phyloP scores from a whole-genome alignment of 306 rosid genomes.

The Quercus wislizeni region DNA sequence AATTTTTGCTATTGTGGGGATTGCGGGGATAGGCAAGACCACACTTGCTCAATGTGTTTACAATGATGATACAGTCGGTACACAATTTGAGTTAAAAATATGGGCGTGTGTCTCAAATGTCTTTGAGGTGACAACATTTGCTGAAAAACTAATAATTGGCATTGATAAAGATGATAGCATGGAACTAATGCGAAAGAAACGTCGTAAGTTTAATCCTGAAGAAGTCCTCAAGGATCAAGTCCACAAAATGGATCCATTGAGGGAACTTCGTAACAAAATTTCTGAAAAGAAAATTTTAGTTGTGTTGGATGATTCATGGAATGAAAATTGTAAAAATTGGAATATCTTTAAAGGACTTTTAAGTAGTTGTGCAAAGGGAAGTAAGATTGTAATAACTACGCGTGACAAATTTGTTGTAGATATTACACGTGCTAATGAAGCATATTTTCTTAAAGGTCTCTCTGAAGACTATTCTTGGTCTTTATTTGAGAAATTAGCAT shows the following conservation, averaged over 20 bases:
- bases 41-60: rapidly evolving
- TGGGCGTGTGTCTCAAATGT: rapidly evolving
- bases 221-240: too few relatives aligned
- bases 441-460: conserved; percentile 13
- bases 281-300: conserved; percentile 24
- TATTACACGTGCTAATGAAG: not conserved
- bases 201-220: too few relatives aligned
- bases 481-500: conserved; percentile 32
- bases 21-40: conserved; percentile 22
- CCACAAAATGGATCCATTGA: conserved; percentile 17
- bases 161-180: not conserved
- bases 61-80: rapidly evolving
- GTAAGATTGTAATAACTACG: conserved; percentile 34
- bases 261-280: conserved; percentile 11
- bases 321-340: conserved; percentile 23
- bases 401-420: conserved; percentile 18
- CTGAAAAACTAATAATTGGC: conserved; percentile 31
- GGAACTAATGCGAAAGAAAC: not conserved
- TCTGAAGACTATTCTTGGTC: conserved; percentile 12
- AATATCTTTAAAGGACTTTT: conserved; percentile 13
- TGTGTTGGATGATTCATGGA: conserved; percentile 46
- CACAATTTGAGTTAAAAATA: rapidly evolving
- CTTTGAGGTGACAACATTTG: conserved; percentile 45
- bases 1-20: conserved; percentile 30
- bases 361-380: conserved; percentile 25